Conservation (phyloP, 2,329 filamentous ascomycete genomes). For the Elsinoe perseae region DNA sequence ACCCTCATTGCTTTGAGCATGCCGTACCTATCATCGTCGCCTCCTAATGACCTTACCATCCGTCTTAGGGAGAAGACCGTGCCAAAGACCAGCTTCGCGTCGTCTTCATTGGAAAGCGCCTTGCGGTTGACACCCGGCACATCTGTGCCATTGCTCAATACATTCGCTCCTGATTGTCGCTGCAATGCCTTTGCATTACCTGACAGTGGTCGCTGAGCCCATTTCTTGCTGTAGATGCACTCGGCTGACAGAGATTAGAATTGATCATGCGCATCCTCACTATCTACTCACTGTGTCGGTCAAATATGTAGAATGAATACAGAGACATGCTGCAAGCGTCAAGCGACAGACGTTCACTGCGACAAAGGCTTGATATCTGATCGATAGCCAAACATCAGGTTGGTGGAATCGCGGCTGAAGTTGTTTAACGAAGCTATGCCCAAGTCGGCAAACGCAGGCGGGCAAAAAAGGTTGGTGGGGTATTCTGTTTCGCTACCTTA, state of each 20-base stretch:
- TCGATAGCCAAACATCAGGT: background rate
- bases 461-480: background rate
- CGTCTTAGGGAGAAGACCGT: slow-evolving; percentile 94
- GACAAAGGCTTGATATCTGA: background rate
- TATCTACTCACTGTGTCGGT: slow-evolving; percentile 73
- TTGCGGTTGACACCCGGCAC: slow-evolving; percentile 28
- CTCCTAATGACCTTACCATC: slow-evolving; percentile 92
- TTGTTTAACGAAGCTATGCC: slow-evolving; percentile 2
- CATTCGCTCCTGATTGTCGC: slow-evolving; percentile 42
- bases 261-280: background rate
- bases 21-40: slow-evolving; percentile 66
- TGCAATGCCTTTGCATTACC: slow-evolving; percentile 42
- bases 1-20: too few species aligned
- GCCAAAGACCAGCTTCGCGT: slow-evolving; percentile 95
- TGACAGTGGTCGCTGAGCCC: slow-evolving; percentile 52
- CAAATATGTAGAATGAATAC: slow-evolving; percentile 98
- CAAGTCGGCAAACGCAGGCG: slow-evolving; percentile 7
- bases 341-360: background rate
- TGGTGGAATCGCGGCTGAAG: background rate
- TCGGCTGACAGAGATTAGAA: slow-evolving; percentile 55
- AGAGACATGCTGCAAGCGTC: slow-evolving; percentile 62
- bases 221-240: slow-evolving; percentile 90
- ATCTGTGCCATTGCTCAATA: slow-evolving; percentile 37
- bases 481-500: slow-evolving; percentile 8
- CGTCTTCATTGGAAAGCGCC: slow-evolving; percentile 57